Evolutionary conservation across 2,329 filamentous ascomycete genomes (phyloP), one percentile per base, ranked within the genome.

Genomic region (Sarocladiaceae sp.): DNA sequence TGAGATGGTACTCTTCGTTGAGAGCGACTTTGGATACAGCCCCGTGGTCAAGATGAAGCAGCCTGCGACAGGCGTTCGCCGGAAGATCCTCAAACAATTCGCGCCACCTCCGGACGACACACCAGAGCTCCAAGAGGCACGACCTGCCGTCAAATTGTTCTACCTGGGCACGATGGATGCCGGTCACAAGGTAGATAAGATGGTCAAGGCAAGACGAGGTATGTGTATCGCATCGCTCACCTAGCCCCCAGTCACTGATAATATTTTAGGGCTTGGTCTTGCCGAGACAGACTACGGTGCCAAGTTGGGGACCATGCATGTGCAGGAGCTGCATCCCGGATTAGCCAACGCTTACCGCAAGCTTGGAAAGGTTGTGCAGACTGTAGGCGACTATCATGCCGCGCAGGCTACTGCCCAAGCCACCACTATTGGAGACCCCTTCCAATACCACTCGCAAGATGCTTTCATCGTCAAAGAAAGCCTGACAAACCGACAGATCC

Each of bases 391-490:
- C 71, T 97, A 87, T 64, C 94, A 97, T 69, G 92, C 94, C 15
- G 93, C 93, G 1, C 94, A 99, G 73, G 94, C 92, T 36, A 99
- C 94, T 2, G 92, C 91, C 15, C 93, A 99, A 74, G 94, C 94
- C 8, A 96, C 93, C 8, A 97, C 93, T 1, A 80, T 99, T 49
- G 91, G 90, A 42, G 94, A 99, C 61, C 90, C 94, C 11, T 84
- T 99, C 56, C 88, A 92, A 62, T 97, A 97, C 66, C 91, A 97
- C 71, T 96, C 91, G 40, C 86, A 90, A 53, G 94, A 99, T 68
- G 90, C 94, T 40, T 96, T 97, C 66, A 96, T 97, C 61, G 94
- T 97, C 59, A 99, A 99, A 70, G 94, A 99, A 67, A 96, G 92
- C 11, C 80, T 99, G 57, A 99, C 94, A 3, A 99, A 99, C 72